A percentile compares a stretch with the other conserved stretches of the same genome.
Conservation (phyloP, 148 eudicot species). For the Silene conica region DNA sequence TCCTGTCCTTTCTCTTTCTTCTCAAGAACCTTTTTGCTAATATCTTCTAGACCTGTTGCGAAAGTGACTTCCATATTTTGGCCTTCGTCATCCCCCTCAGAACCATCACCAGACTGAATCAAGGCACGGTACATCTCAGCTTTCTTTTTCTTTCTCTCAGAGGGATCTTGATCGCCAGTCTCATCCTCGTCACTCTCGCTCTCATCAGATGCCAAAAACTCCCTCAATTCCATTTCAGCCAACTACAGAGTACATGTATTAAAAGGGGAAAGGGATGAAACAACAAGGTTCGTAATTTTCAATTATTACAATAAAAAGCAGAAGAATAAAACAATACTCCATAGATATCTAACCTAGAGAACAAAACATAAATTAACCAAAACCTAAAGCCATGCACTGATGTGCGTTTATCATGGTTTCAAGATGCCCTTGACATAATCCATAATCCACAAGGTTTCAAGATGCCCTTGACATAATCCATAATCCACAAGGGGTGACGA, state of each 20-base stretch:
- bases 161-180: constrained; percentile 18
- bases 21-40: constrained; percentile 76
- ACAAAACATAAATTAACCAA: neutral
- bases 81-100: constrained; percentile 58
- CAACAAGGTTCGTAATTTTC: neutral
- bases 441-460: neutral
- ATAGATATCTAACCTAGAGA: neutral
- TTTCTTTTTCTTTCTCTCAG: constrained; percentile 44
- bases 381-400: neutral
- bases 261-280: neutral
- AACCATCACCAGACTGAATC: constrained; percentile 62
- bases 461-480: neutral
- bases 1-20: constrained; percentile 78
- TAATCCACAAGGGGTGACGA: neutral
- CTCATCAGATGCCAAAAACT: constrained; percentile 82
- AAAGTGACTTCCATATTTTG: constrained; percentile 99
- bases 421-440: neutral
- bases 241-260: constrained; percentile 36
- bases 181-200: constrained; percentile 65
- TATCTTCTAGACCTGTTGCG: constrained; percentile 81
- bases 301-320: neutral
- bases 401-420: neutral
- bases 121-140: constrained; percentile 62
- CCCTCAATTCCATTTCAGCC: constrained; percentile 66
- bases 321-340: neutral